Evolutionary conservation across 495 filamentous ascomycete species (phyloP), one percentile per base, ranked within the genome.

Genomic region (Penicillium crystallinum): DNA sequence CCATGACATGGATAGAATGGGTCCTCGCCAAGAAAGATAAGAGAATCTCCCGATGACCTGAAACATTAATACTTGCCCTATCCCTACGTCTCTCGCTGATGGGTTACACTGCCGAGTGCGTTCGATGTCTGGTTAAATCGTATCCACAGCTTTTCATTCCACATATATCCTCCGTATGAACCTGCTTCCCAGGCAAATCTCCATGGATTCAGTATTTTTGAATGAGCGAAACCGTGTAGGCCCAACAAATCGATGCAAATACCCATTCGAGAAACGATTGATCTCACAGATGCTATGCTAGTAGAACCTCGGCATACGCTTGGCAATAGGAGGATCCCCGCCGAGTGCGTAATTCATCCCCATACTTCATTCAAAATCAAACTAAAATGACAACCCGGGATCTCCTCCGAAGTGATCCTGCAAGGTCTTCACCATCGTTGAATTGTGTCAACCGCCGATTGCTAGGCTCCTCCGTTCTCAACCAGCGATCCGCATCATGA

Each of bases 231-330:
- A 3, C 23, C n/a, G n/a, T n/a, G n/a, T n/a, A n/a, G n/a, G n/a
- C n/a, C n/a, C n/a, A n/a, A n/a, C n/a, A n/a, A 27, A 27, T 31
- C 10, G 29, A 27, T 18, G 15, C 12, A 1, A 11, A 29, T 12
- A 30, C 23, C 10, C 40, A 12, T 43, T 5, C 33, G 12, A 17
- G 8, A 33, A 42, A 42, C 23, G 52, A 54, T 51, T 46, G 43
- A 54, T 58, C 56, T 46, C 51, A 54, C 43, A 55, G 45, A 49
- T 44, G 9, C 35, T 8, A 54, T 18, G 41, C 50, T 51, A 41
- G 51, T 51, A 40, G 18, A 50, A 41, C 25, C 37, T 41, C 18
- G 37, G 47, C 47, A 17, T 12, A 12, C 14, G 8, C 48, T 50
- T 50, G 48, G 48, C 48, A 10, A 0, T 4, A 33, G 6, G 12